Percentiles rank a stretch among this genome's conserved stretches.
Evolutionary conservation across 345 rosid species (phyloP).

Genomic region (Eucalyptus albens): DNA sequence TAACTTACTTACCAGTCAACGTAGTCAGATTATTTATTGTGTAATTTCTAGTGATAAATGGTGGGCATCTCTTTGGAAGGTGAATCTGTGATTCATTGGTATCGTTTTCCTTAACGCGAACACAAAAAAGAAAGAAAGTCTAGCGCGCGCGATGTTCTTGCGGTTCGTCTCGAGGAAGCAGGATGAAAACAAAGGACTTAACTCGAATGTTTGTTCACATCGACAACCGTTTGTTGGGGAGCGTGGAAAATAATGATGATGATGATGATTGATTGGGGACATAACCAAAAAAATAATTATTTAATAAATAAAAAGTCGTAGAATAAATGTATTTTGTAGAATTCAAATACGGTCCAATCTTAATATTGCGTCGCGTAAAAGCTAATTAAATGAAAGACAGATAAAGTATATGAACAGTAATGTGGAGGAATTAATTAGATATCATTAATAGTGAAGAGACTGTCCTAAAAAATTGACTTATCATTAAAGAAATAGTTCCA

Average conservation of each 20-base stretch:
- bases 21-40: not conserved
- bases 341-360: not conserved
- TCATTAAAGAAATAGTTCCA: not conserved
- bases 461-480: not conserved
- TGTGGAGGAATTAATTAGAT: not conserved
- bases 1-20: not conserved
- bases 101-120: not conserved
- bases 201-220: not conserved
- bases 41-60: not conserved
- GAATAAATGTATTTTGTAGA: not conserved
- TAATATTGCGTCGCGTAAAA: not conserved
- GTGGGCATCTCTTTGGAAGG: not conserved
- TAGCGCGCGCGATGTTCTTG: not conserved
- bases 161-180: not conserved
- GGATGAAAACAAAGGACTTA: not conserved
- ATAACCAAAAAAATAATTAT: not conserved
- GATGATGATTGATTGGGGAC: not conserved
- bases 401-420: not conserved
- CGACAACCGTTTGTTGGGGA: not conserved
- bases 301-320: not conserved
- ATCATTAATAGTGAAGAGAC: not conserved
- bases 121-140: not conserved
- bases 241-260: not conserved
- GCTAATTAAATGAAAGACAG: not conserved
- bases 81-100: not conserved